phyloP scores from a whole-genome alignment of 1,284 basidiomycete species.

The Acaromyces ingoldii region DNA sequence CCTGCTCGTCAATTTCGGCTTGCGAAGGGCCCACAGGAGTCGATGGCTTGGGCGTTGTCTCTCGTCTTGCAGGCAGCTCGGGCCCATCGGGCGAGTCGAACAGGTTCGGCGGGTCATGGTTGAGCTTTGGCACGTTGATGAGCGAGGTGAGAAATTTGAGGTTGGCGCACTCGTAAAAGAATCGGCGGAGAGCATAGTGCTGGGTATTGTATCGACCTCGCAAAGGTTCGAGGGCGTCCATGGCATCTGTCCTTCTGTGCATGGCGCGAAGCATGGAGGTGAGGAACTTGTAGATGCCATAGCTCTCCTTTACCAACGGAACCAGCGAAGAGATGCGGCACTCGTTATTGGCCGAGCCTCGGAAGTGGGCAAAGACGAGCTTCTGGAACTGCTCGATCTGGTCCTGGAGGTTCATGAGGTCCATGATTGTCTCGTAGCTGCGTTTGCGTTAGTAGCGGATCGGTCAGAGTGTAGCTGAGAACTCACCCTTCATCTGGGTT shows the following conservation, averaged over 20 bases:
- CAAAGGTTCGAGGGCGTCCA: slow-evolving; percentile 48
- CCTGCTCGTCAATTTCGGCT: slow-evolving; percentile 81
- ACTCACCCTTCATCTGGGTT: slow-evolving; percentile 47
- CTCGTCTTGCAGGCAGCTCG: slow-evolving; percentile 31
- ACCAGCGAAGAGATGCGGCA: slow-evolving; percentile 50
- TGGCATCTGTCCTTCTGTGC: slow-evolving; percentile 49
- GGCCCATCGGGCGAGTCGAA: slow-evolving; percentile 47
- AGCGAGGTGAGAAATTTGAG: slow-evolving; percentile 49
- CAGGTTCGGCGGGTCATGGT: slow-evolving; percentile 49
- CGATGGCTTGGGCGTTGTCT: slow-evolving; percentile 22
- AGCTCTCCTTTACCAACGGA: slow-evolving; percentile 50
- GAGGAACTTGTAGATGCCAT: slow-evolving; percentile 52
- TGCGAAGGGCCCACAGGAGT: slow-evolving; percentile 45
- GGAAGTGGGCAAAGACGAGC: slow-evolving; percentile 49
- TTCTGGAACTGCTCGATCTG: slow-evolving; percentile 51
- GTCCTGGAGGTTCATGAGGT: slow-evolving; percentile 51
- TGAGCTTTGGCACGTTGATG: slow-evolving; percentile 51
- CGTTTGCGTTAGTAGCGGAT: too few relatives aligned
- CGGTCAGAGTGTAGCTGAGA: neutral
- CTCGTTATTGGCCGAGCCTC: slow-evolving; percentile 45
- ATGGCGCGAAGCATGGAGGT: slow-evolving; percentile 51
- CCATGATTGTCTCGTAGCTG: slow-evolving; percentile 51
- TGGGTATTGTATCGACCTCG: slow-evolving; percentile 48
- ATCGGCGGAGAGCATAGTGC: slow-evolving; percentile 46
- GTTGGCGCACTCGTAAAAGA: slow-evolving; percentile 51